A percentile compares a stretch with the other conserved stretches of the same genome.
Conservation (phyloP, 2,329 filamentous ascomycete genomes). For the Botrytis aclada region DNA sequence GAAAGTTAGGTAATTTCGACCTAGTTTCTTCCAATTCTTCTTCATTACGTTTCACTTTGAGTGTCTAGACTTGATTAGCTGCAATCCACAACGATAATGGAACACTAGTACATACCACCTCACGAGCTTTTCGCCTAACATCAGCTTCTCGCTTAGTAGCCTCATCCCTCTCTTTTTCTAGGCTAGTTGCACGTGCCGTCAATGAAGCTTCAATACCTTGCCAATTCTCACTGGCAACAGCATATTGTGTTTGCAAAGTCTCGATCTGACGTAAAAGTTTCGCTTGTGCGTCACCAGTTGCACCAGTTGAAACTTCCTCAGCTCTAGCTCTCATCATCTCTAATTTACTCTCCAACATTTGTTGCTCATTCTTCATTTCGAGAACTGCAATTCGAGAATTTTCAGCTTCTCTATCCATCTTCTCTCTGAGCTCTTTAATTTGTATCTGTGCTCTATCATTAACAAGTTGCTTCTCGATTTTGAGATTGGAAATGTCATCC, state of each 20-base stretch:
- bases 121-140: constrained; percentile 82
- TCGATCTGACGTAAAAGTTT: constrained; percentile 93
- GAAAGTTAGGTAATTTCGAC: constrained; percentile 60
- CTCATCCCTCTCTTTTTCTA: constrained; percentile 93
- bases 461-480: constrained; percentile 73
- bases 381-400: constrained; percentile 64
- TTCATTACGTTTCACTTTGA: constrained; percentile 60
- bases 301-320: constrained; percentile 84
- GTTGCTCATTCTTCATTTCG: constrained; percentile 75
- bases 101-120: constrained; percentile 60
- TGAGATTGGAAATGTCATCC: constrained; percentile 59
- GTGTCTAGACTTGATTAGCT: constrained; percentile 51
- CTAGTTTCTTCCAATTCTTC: constrained; percentile 75
- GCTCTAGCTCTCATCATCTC: constrained; percentile 81
- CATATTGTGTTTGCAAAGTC: constrained; percentile 91
- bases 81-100: background rate
- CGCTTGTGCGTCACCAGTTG: constrained; percentile 76
- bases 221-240: constrained; percentile 94
- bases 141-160: constrained; percentile 79
- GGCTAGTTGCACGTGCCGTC: constrained; percentile 67
- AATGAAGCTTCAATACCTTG: constrained; percentile 90
- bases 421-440: constrained; percentile 68
- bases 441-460: constrained; percentile 69
- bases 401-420: constrained; percentile 69
- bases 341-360: constrained; percentile 81